Conservation (phyloP, 805 yeast species). For the Nakazawaea laoshanensis region DNA sequence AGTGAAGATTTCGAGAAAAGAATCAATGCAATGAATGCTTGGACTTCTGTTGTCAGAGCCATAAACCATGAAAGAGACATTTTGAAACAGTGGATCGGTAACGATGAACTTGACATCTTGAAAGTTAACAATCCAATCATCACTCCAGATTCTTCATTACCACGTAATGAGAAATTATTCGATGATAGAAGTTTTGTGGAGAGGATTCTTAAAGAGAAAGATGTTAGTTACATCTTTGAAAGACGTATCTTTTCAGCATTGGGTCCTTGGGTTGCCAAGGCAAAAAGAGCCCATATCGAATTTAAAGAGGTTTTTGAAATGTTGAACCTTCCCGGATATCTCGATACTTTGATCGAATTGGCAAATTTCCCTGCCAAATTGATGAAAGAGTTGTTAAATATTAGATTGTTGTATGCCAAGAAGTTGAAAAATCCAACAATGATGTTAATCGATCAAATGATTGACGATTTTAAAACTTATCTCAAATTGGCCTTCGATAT, state of each 20-base stretch:
- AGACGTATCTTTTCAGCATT: conserved; percentile 59
- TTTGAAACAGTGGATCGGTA: conserved; percentile 76
- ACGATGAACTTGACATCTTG: conserved; percentile 63
- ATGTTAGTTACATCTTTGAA: conserved; percentile 61
- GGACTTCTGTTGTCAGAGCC: conserved; percentile 71
- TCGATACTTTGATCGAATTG: conserved; percentile 55
- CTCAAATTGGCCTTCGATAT: conserved; percentile 68
- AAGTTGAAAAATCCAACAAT: conserved; percentile 78
- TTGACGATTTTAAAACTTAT: conserved; percentile 75
- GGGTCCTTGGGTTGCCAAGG: conserved; percentile 76
- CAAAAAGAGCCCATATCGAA: conserved; percentile 61
- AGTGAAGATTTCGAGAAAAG: conserved; percentile 55
- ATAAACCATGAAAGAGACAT: conserved; percentile 53
- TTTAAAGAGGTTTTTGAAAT: conserved; percentile 55
- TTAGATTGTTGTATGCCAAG: conserved; percentile 70
- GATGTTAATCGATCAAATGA: conserved; percentile 93
- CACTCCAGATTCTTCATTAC: conserved; percentile 9
- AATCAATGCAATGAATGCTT: conserved; percentile 72
- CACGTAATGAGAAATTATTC: conserved; percentile 24
- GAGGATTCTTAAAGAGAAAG: conserved; percentile 71
- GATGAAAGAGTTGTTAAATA: conserved; percentile 68
- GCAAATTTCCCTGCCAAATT: conserved; percentile 72
- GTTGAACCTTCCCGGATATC: conserved; percentile 66
- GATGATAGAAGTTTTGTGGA: conserved; percentile 76
- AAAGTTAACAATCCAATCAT: conserved; percentile 14